phyloP scores from a whole-genome alignment of 225 moss, liverwort and hornwort genomes.

The Ulota crispa region DNA sequence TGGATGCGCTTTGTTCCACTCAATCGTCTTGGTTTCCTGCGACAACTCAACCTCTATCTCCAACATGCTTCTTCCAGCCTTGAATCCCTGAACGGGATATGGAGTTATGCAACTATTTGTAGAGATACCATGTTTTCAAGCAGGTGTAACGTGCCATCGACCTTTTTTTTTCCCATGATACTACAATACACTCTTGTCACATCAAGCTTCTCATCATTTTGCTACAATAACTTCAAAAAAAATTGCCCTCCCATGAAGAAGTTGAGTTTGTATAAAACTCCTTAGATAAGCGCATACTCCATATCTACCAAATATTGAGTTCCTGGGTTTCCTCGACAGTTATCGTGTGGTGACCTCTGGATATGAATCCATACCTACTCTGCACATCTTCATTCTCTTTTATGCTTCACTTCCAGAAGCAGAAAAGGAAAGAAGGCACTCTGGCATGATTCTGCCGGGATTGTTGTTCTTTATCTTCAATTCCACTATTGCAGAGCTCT shows the following conservation, averaged over 20 bases:
- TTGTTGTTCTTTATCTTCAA: slow-evolving; percentile 20
- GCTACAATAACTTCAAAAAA: too few relatives aligned
- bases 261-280: too few relatives aligned
- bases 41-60: slow-evolving; percentile 41
- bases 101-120: too few relatives aligned
- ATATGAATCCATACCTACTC: not conserved
- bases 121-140: too few relatives aligned
- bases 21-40: slow-evolving; percentile 38
- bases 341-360: not conserved
- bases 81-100: too few relatives aligned
- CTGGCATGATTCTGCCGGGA: not conserved
- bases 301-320: too few relatives aligned
- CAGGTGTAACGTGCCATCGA: too few relatives aligned
- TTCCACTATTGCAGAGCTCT: not conserved
- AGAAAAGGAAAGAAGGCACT: not conserved
- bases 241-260: too few relatives aligned
- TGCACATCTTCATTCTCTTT: not conserved
- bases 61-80: slow-evolving; percentile 47
- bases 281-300: too few relatives aligned
- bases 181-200: too few relatives aligned
- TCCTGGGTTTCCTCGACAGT: not conserved
- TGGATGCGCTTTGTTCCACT: slow-evolving; percentile 49
- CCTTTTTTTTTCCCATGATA: too few relatives aligned
- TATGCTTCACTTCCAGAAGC: not conserved
- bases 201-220: too few relatives aligned